phyloP scores from a whole-genome alignment of 805 yeast species.

The Saccharomycopsis amapae region DNA sequence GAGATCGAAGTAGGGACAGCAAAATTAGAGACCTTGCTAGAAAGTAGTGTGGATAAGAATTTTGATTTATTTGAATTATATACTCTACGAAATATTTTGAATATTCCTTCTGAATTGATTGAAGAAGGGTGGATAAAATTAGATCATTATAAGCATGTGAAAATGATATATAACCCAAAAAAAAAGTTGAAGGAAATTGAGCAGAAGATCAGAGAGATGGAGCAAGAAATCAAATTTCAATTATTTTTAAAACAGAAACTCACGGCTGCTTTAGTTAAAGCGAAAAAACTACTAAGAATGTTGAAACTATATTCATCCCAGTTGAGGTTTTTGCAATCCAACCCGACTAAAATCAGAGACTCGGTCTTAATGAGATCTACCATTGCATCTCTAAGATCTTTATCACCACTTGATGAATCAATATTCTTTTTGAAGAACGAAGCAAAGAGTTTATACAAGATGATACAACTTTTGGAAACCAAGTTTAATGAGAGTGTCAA shows the following conservation, averaged over 20 bases:
- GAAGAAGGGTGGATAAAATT: conserved; percentile 61
- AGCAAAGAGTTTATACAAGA: conserved; percentile 28
- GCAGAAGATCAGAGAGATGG: conserved; percentile 28
- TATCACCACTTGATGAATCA: conserved; percentile 43
- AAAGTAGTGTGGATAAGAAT: conserved; percentile 67
- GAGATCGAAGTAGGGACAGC: conserved; percentile 78
- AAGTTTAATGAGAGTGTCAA: conserved; percentile 10
- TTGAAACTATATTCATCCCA: conserved; percentile 30
- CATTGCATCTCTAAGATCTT: conserved; percentile 28
- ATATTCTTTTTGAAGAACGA: conserved; percentile 39
- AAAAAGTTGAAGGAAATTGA: conserved; percentile 28
- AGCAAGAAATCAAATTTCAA: conserved; percentile 37
- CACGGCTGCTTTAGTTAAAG: conserved; percentile 34
- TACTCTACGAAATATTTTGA: conserved; percentile 66
- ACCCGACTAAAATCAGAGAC: conserved; percentile 15
- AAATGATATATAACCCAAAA: conserved; percentile 22
- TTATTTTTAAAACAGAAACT: conserved; percentile 37
- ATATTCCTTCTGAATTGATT: conserved; percentile 58
- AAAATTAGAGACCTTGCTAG: conserved; percentile 67
- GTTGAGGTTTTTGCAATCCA: conserved; percentile 27
- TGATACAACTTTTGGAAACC: conserved; percentile 24
- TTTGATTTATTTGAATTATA: conserved; percentile 85
- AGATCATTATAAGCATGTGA: conserved; percentile 58
- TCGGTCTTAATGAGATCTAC: conserved; percentile 25
- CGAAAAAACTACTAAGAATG: conserved; percentile 30